A percentile compares a stretch with the other conserved stretches of the same genome.
Conservation (phyloP, 805 yeast genomes). For the Zygosaccharomyces lentus region DNA sequence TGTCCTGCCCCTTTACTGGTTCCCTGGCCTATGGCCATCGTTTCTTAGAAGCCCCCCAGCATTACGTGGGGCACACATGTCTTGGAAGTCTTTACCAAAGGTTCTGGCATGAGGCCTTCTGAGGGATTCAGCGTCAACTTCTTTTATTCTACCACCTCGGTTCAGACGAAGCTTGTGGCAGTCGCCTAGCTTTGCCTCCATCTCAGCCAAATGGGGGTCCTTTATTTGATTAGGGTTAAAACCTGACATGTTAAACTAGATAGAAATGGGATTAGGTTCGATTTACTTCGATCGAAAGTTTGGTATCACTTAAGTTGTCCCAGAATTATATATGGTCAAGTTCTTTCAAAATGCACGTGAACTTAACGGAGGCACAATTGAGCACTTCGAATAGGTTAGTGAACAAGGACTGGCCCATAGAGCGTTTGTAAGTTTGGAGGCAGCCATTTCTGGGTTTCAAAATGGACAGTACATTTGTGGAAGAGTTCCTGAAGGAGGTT, state of each 20-base stretch:
- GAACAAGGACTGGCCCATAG: not conserved
- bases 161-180: conserved; percentile 15
- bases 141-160: conserved; percentile 23
- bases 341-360: not conserved
- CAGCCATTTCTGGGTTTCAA: not conserved
- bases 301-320: not conserved
- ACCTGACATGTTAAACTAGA: not conserved
- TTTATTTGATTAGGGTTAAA: not conserved
- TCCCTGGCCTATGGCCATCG: conserved; percentile 26
- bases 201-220: not conserved
- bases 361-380: not conserved
- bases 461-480: conserved; percentile 17
- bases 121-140: conserved; percentile 21
- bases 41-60: conserved; percentile 24
- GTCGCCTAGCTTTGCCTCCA: not conserved
- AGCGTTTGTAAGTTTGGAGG: not conserved
- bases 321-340: not conserved
- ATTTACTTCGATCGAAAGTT: no score
- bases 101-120: conserved; percentile 26
- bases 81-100: conserved; percentile 5
- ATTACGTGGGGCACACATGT: conserved; percentile 5
- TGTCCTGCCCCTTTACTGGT: not conserved
- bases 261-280: not conserved
- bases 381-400: no score
- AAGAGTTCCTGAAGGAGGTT: conserved; percentile 21